Conservation (phyloP, 2,329 filamentous ascomycete genomes). For the Knufia fluminis region DNA sequence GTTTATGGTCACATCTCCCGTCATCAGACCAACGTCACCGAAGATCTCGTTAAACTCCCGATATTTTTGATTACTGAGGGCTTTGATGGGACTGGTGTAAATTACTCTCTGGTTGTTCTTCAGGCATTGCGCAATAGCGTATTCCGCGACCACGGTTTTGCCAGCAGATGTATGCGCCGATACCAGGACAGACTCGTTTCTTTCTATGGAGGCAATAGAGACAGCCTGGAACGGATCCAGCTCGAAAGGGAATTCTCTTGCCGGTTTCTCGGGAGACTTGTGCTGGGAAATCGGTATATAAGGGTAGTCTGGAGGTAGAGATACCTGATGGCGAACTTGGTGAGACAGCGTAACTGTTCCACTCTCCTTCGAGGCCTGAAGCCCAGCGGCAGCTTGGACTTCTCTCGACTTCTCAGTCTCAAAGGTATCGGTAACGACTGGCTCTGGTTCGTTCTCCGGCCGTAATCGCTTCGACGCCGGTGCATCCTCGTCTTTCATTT, state of each 20-base stretch:
- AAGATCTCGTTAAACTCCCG: slow-evolving; percentile 93
- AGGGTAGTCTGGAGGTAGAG: slow-evolving; percentile 85
- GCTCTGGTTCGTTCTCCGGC: slow-evolving; percentile 56
- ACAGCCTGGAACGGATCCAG: slow-evolving; percentile 96
- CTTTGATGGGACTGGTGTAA: slow-evolving; percentile 98
- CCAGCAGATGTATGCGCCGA: slow-evolving; percentile 96
- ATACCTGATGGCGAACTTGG: slow-evolving; percentile 97
- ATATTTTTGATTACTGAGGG: slow-evolving; percentile 96
- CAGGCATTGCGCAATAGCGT: slow-evolving; percentile 93
- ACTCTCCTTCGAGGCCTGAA: slow-evolving; percentile 52
- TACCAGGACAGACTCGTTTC: slow-evolving; percentile 91
- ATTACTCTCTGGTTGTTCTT: slow-evolving; percentile 97
- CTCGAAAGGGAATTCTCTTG: slow-evolving; percentile 75
- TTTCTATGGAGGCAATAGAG: slow-evolving; percentile 87
- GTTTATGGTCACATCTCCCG: slow-evolving; percentile 97
- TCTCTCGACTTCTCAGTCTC: slow-evolving; percentile 91
- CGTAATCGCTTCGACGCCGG: slow-evolving; percentile 40
- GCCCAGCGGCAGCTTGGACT: slow-evolving; percentile 68
- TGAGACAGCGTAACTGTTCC: slow-evolving; percentile 76
- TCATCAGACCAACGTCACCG: slow-evolving; percentile 96
- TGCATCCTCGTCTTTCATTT: slow-evolving; percentile 25
- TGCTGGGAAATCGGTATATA: slow-evolving; percentile 94
- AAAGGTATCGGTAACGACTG: slow-evolving; percentile 86
- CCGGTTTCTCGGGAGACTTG: slow-evolving; percentile 78
- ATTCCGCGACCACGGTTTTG: slow-evolving; percentile 97